Evolutionary conservation across 495 filamentous ascomycete genomes (phyloP), one percentile per base, ranked within the genome.

Genomic region (Aspergillus ostianus): DNA sequence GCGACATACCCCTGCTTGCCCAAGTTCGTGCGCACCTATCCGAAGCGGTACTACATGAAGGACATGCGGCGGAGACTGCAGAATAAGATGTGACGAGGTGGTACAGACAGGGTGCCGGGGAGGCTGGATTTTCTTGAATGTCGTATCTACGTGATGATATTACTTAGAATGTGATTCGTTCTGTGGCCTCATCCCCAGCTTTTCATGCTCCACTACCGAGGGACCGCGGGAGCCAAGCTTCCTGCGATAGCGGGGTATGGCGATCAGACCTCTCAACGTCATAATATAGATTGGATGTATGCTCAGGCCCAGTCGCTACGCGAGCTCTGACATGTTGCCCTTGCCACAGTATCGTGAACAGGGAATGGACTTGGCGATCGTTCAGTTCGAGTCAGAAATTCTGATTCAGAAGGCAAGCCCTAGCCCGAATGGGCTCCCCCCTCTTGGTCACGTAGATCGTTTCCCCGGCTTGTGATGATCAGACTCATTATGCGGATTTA

Each of bases 41-140:
- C 71, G 0, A 68, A 70, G 58, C 45, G 55, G n/a, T 73, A 72
- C 46, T 78, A 78, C 57, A 30, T 75, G 64, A 72, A 66, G 61
- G 75, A 78, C 47, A 78, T 78, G 75, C 63, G 75, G 41, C 59
- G 58, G 10, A 61, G 73, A 57, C 57, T 71, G 15, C 20, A 47
- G 2, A 50, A 59, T 45, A 57, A 13, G 51, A 51, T 32, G 6
- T 32, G 61, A 56, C 19, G 59, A 63, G 10, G 2, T 49, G 18
- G 30, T 47, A 29, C 47, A 32, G 20, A 3, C 12, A 47, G 18
- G 8, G 15, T 17, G 4, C 2, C 17, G 29, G 8, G 6, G 12
- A 10, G 13, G 15, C 1, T 20, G 18, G 6, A 17, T 3, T 20
- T 49, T 19, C 8, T 20, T 49, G 18, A 10, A 12, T 21, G 8